A percentile compares a stretch with the other conserved stretches of the same genome.
Conservation (phyloP, 148 eudicot genomes). For the Rhododendron molle region DNA sequence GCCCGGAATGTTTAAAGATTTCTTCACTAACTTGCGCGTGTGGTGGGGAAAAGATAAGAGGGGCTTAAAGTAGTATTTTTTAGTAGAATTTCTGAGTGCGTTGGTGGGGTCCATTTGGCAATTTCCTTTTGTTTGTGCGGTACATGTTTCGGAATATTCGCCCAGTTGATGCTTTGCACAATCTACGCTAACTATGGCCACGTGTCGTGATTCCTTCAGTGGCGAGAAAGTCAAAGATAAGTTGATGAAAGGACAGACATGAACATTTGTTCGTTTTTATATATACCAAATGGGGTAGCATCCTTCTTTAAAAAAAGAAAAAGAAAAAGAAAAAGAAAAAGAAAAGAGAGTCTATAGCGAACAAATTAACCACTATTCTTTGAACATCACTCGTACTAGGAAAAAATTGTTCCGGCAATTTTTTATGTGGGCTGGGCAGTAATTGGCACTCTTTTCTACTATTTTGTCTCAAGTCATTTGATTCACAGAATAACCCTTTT, state of each 20-base stretch:
- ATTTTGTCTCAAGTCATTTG: background rate
- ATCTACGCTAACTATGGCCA: background rate
- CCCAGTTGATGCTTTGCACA: background rate
- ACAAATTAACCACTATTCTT: background rate
- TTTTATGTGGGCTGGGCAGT: too few relatives aligned
- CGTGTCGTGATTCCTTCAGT: background rate
- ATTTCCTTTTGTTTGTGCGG: background rate
- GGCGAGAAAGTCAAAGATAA: background rate
- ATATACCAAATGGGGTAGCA: too few relatives aligned
- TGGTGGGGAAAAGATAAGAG: background rate
- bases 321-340: too few relatives aligned
- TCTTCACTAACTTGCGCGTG: background rate
- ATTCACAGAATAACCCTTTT: background rate
- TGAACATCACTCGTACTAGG: background rate
- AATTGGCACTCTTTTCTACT: too few relatives aligned
- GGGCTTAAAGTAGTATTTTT: background rate
- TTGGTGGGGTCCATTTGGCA: background rate
- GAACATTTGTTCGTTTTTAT: too few relatives aligned
- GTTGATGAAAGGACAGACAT: background rate
- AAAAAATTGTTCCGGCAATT: background rate
- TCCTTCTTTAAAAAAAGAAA: too few relatives aligned
- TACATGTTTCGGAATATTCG: constrained; percentile 1
- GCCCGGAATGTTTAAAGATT: background rate
- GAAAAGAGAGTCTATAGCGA: too few relatives aligned
- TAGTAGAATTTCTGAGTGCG: background rate